Conservation (phyloP, 768 basidiomycete genomes). For the Leccinum subgranulosum region DNA sequence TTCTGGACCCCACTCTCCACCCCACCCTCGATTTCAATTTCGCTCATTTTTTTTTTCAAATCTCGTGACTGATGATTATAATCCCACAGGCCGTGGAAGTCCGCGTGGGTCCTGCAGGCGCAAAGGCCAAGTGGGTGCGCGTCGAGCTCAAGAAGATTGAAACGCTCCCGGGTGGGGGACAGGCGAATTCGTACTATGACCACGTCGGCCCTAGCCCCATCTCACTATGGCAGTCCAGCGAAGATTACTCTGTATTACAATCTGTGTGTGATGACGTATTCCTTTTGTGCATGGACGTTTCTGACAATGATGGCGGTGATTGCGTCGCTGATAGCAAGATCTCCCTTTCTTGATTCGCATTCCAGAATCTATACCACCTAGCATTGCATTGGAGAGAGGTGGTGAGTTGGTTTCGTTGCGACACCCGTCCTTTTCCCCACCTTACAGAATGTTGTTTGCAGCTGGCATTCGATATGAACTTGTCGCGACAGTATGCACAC, state of each 20-base stretch:
- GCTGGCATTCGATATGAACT: slow-evolving; percentile 90
- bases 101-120: slow-evolving; percentile 65
- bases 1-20: slow-evolving; percentile 2
- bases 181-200: slow-evolving; percentile 71
- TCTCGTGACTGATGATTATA: slow-evolving; percentile 5
- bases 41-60: neutral
- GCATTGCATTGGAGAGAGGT: slow-evolving; percentile 72
- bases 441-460: slow-evolving; percentile 23
- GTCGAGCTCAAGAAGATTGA: slow-evolving; percentile 92
- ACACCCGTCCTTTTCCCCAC: neutral
- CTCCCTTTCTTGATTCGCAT: slow-evolving; percentile 88
- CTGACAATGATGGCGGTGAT: slow-evolving; percentile 4
- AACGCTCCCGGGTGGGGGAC: slow-evolving; percentile 68
- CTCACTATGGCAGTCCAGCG: slow-evolving; percentile 77
- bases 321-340: slow-evolving; percentile 57
- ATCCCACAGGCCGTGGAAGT: slow-evolving; percentile 69
- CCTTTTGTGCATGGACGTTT: neutral
- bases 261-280: slow-evolving; percentile 45
- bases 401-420: slow-evolving; percentile 38
- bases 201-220: slow-evolving; percentile 79
- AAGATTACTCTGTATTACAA: slow-evolving; percentile 66
- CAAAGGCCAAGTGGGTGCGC: slow-evolving; percentile 90
- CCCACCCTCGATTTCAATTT: slow-evolving; percentile 5
- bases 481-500: slow-evolving; percentile 79
- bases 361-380: slow-evolving; percentile 89